A percentile compares a stretch with the other conserved stretches of the same genome.
Evolutionary conservation across 2,329 filamentous ascomycete species (phyloP).

Genomic region (Leptographium procerum): DNA sequence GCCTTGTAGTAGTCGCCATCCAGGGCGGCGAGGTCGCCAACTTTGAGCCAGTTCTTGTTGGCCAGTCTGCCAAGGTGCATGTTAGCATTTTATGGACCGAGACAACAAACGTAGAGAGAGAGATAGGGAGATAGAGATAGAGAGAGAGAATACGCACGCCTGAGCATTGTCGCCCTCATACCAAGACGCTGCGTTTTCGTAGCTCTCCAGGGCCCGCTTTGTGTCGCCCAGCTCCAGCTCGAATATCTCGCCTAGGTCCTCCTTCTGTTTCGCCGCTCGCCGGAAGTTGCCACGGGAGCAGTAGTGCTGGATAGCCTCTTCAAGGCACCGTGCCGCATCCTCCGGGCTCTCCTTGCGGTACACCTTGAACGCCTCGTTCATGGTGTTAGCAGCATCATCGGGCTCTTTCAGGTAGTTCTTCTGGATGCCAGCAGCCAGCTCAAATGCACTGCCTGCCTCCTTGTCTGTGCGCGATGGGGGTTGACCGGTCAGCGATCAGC

Average conservation of each 20-base stretch:
- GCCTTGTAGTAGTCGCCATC: slow-evolving; percentile 77
- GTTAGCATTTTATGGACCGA: neutral
- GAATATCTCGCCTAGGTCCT: slow-evolving; percentile 76
- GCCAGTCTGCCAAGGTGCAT: slow-evolving; percentile 50
- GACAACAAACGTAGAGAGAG: neutral
- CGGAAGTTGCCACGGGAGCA: slow-evolving; percentile 83
- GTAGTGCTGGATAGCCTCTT: slow-evolving; percentile 74
- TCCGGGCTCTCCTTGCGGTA: slow-evolving; percentile 78
- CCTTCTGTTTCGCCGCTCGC: slow-evolving; percentile 80
- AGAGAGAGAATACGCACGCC: slow-evolving; percentile 44
- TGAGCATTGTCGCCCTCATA: slow-evolving; percentile 79
- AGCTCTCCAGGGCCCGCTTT: slow-evolving; percentile 68
- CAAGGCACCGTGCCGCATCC: slow-evolving; percentile 70
- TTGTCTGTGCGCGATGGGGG: slow-evolving; percentile 42
- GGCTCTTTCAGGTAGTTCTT: slow-evolving; percentile 74
- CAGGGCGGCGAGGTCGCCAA: slow-evolving; percentile 74
- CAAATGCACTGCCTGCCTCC: slow-evolving; percentile 79
- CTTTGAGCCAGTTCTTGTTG: slow-evolving; percentile 89
- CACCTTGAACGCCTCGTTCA: slow-evolving; percentile 87
- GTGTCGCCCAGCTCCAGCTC: slow-evolving; percentile 71
- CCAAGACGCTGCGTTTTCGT: slow-evolving; percentile 79
- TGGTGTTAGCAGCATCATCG: slow-evolving; percentile 81
- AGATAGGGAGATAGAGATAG: neutral
- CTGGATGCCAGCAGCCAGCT: slow-evolving; percentile 75
- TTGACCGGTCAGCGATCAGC: neutral